Percentiles rank a stretch among this genome's conserved stretches.
Conservation (phyloP, 331 rosid genomes). For the Pyracantha coccinea region DNA sequence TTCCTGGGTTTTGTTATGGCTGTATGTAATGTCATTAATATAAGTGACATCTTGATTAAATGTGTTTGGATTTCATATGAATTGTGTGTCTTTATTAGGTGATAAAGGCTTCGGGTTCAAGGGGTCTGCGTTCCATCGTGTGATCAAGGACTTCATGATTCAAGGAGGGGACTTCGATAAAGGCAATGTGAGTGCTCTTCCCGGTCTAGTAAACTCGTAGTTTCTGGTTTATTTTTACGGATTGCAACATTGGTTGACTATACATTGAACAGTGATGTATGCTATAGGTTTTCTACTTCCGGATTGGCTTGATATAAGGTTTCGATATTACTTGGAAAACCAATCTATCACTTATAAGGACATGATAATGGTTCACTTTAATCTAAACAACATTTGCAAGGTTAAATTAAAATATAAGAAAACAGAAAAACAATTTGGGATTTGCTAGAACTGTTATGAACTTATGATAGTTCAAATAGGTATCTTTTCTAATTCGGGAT, state of each 20-base stretch:
- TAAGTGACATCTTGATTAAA: not conserved
- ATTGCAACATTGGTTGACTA: not conserved
- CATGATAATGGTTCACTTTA: not conserved
- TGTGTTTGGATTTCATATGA: not conserved
- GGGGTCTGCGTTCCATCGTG: slow-evolving; percentile 81
- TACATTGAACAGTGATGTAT: not conserved
- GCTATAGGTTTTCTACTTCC: not conserved
- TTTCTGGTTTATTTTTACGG: not conserved
- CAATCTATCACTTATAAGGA: not conserved
- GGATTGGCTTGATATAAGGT: not conserved
- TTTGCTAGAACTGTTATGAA: not conserved
- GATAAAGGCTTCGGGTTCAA: slow-evolving; percentile 95
- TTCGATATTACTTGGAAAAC: not conserved
- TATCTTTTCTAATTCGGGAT: not conserved
- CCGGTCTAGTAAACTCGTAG: not conserved
- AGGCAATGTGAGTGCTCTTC: slow-evolving; percentile 61
- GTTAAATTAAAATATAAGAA: not conserved
- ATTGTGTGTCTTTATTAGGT: slow-evolving; percentile 32
- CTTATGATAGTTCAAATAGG: not conserved
- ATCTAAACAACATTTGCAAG: not conserved
- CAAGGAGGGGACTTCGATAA: slow-evolving; percentile 97
- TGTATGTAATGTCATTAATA: not conserved
- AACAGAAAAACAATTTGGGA: not conserved
- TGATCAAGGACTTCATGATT: slow-evolving; percentile 96
- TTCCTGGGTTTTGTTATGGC: not conserved